phyloP scores from a whole-genome alignment of 139 green algal species.

The Chlorella sp. region DNA sequence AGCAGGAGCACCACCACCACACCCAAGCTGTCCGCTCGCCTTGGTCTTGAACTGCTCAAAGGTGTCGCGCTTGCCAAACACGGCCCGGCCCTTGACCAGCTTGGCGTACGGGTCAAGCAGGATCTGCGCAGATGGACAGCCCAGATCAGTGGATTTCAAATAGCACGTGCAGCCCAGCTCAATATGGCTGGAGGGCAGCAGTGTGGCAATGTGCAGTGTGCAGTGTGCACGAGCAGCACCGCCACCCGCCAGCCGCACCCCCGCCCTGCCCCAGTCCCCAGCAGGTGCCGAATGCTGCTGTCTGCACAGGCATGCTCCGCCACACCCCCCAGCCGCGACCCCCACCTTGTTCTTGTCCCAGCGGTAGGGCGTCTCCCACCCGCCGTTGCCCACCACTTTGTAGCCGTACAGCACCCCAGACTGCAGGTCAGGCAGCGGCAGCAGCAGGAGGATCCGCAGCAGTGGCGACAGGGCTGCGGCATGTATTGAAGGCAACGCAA shows the following conservation, averaged over 20 bases:
- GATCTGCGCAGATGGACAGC: constrained; percentile 46
- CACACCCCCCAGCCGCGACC: too few species aligned
- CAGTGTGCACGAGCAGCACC: too few species aligned
- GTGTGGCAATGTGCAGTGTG: too few species aligned
- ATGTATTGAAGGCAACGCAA: not conserved
- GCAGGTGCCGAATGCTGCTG: too few species aligned
- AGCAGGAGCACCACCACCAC: too few species aligned
- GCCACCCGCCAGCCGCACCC: too few species aligned
- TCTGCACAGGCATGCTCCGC: too few species aligned
- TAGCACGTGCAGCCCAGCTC: too few species aligned
- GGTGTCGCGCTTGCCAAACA: constrained; percentile 81
- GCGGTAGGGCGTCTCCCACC: constrained; percentile 81
- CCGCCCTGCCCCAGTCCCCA: too few species aligned
- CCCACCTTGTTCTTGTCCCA: constrained; percentile 66
- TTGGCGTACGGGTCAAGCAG: constrained; percentile 92
- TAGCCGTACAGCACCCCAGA: constrained; percentile 81
- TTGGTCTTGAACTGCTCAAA: constrained; percentile 81
- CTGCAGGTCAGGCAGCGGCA: not conserved
- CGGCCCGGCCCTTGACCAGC: constrained; percentile 69
- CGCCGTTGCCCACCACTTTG: constrained; percentile 75
- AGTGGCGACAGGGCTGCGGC: not conserved
- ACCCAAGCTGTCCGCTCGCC: too few species aligned
- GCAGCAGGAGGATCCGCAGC: not conserved
- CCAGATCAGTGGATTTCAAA: too few species aligned
- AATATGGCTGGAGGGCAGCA: too few species aligned